These are phyloP conservation scores for Beta lomatogona DNA, from an alignment of 179 eudicot species.

Conservation along the genomic window DNA sequence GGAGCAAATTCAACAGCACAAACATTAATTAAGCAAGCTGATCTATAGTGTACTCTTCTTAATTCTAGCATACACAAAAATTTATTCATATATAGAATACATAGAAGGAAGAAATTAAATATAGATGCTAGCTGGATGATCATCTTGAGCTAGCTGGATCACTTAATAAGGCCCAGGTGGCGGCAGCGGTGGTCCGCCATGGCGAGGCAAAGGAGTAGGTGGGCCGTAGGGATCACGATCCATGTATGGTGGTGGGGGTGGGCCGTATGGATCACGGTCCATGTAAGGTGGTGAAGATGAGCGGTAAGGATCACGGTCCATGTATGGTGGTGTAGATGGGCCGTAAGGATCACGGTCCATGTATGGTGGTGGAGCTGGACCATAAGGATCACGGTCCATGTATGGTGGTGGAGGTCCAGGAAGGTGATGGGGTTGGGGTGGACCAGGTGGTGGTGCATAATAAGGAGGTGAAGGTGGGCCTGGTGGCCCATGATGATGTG, in stretches of 20 bases:
- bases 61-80: slow-evolving; percentile 3
- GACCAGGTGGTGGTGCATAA: not conserved
- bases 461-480: slow-evolving; percentile 40
- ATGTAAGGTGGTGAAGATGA: slow-evolving; percentile 28
- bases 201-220: slow-evolving; percentile 20
- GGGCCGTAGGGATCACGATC: slow-evolving; percentile 15
- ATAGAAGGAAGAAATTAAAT: too few species aligned
- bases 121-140: not conserved
- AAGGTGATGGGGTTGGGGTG: not conserved
- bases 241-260: slow-evolving; percentile 26
- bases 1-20: not conserved
- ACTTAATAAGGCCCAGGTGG: slow-evolving; percentile 29
- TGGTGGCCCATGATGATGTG: slow-evolving; percentile 25
- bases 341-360: slow-evolving; percentile 12
- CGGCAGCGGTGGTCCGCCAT: slow-evolving; percentile 23
- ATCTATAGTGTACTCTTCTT: not conserved
- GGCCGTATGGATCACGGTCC: slow-evolving; percentile 25
- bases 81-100: not conserved
- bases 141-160: not conserved
- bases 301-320: slow-evolving; percentile 26
- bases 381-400: slow-evolving; percentile 11
- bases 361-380: slow-evolving; percentile 26
- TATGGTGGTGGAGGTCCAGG: slow-evolving; percentile 17
- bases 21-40: not conserved
- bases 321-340: slow-evolving; percentile 26